A percentile compares a stretch with the other conserved stretches of the same genome.
These are phyloP conservation scores for Solanum rostratum DNA, from an alignment of 257 asterid species.

Conservation along the genomic window DNA sequence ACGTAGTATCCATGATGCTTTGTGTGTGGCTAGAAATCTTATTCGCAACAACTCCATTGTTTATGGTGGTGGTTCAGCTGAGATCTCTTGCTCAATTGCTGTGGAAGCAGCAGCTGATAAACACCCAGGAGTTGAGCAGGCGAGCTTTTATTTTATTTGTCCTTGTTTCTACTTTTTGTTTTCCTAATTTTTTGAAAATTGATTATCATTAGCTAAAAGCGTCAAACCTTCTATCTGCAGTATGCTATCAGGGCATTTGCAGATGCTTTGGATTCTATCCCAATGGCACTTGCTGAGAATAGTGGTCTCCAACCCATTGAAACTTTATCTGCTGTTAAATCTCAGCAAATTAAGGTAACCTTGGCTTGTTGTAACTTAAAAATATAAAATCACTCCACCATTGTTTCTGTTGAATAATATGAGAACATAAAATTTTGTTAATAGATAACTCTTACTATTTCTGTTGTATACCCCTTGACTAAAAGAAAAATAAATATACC, in stretches of 20 bases:
- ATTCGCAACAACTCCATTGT: constrained; percentile 85
- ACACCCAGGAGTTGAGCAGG: constrained; percentile 95
- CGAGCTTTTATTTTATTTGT: neutral
- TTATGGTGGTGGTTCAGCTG: constrained; percentile 97
- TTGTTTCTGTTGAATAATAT: neutral
- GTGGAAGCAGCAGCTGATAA: constrained; percentile 93
- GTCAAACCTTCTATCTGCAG: constrained; percentile 25
- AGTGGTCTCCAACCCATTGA: constrained; percentile 88
- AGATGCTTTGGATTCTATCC: constrained; percentile 84
- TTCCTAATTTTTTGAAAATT: neutral
- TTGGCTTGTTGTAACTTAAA: neutral
- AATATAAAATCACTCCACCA: neutral
- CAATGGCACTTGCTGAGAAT: constrained; percentile 93
- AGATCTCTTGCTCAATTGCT: constrained; percentile 79
- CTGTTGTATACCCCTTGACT: neutral
- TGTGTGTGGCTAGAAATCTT: constrained; percentile 85
- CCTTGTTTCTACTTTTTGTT: neutral
- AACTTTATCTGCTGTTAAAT: constrained; percentile 72
- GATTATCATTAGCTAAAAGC: neutral
- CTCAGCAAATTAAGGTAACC: constrained; percentile 81
- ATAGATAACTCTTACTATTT: neutral
- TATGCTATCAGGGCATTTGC: constrained; percentile 92
- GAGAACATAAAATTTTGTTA: neutral
- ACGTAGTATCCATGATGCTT: constrained; percentile 86
- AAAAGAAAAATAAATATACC: neutral